Evolutionary conservation across 192 early-diverging fungal genomes (phyloP), one percentile per base, ranked within the genome.

Genomic region (Paraglomus brasilianum): DNA sequence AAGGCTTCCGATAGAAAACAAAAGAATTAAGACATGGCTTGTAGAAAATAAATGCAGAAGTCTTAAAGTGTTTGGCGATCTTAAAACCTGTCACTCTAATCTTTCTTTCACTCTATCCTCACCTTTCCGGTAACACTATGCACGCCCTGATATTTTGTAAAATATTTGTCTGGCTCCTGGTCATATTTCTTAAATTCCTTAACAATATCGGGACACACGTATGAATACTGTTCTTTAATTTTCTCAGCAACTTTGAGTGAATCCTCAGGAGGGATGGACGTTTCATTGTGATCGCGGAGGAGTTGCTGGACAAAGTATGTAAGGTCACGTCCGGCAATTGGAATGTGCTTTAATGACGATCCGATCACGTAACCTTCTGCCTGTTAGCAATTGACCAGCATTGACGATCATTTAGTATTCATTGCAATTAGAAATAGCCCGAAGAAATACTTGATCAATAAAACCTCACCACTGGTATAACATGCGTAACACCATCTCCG

Each of bases 401-500:
- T 15, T 19, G 9, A 41, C 58, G 41, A 30, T 4, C 24, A 17
- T 8, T 43, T 6, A 8, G 40, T 3, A 30, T 15, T n/a, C 2
- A 42, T 47, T 0, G 21, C 30, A 30, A 61, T 19, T 6, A 17
- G n/a, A n/a, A n/a, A n/a, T n/a, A n/a, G n/a, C n/a, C n/a, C n/a
- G n/a, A n/a, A n/a, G n/a, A 60, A 48, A 66, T 9, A 40, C 6
- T 17, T 47, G 8, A 21, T 56, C 19, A 22, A 58, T 15, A 43
- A 67, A 38, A 14, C 80, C 86, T 69, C 79, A 94, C 92, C 66
- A 98, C 95, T 22, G 97, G 97, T 73, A 98, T 98, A 49, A 98
- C 97, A 78, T 98, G 97, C 11, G 97, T 98, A 55, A 98, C 95
- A 79, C 97, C 97, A 83, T 97, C 97, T 47, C 97, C 97, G 74